These are phyloP conservation scores for Trichothecium roseum DNA, from an alignment of 2,329 filamentous ascomycete species.

Conservation along the genomic window DNA sequence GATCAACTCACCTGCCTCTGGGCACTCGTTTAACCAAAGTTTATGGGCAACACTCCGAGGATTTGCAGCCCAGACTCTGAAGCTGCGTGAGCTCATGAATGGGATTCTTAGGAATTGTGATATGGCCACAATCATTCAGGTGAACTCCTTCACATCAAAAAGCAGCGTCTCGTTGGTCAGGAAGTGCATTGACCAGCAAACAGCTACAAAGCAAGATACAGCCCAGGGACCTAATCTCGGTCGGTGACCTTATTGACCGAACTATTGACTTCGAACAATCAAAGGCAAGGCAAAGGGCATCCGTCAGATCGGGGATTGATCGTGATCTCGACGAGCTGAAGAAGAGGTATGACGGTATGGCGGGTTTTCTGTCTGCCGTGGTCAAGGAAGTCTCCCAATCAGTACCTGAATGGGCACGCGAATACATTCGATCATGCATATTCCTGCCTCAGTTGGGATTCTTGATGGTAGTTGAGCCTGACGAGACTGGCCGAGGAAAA, in stretches of 20 bases:
- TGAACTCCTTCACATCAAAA: no score
- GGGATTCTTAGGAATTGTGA: conserved; percentile 10
- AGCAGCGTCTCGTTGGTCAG: no score
- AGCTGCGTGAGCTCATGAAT: conserved; percentile 52
- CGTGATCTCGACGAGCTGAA: conserved; percentile 68
- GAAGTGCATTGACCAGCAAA: no score
- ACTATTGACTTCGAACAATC: conserved; percentile 76
- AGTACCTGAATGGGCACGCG: conserved; percentile 48
- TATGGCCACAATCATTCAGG: conserved; percentile 12
- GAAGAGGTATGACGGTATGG: conserved; percentile 66
- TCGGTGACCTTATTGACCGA: conserved; percentile 62
- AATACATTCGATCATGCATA: conserved; percentile 61
- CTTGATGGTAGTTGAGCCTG: conserved; percentile 59
- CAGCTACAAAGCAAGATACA: conserved; percentile 53
- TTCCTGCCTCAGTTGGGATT: conserved; percentile 92
- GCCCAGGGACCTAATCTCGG: conserved; percentile 43
- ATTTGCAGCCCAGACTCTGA: conserved; percentile 63
- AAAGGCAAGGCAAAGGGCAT: conserved; percentile 57
- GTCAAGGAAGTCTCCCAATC: conserved; percentile 51
- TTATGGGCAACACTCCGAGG: conserved; percentile 63
- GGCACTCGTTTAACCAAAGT: conserved; percentile 47
- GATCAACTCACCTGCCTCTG: conserved; percentile 41
- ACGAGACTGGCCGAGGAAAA: conserved; percentile 42
- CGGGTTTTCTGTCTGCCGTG: conserved; percentile 59
- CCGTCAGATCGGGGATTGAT: conserved; percentile 64